A percentile compares a stretch with the other conserved stretches of the same genome.
Evolutionary conservation across 2,329 filamentous ascomycete genomes (phyloP).

Genomic region (Teratosphaeriaceae sp.): DNA sequence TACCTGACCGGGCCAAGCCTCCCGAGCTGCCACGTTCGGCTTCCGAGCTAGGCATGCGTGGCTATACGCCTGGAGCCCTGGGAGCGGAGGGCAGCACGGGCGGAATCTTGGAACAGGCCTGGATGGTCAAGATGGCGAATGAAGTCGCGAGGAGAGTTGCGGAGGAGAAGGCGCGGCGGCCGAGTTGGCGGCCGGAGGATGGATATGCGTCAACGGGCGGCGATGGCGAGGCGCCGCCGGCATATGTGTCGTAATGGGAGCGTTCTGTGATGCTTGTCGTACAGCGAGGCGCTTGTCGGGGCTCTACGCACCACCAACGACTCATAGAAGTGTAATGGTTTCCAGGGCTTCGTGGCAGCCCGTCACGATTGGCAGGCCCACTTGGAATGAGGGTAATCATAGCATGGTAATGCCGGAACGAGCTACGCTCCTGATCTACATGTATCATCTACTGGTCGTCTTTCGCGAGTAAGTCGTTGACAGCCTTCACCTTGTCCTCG

Average conservation of each 20-base stretch:
- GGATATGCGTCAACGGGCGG: conserved; percentile 14
- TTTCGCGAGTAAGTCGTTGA: conserved; percentile 46
- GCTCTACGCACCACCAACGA: too few relatives aligned
- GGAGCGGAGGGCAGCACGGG: conserved; percentile 26
- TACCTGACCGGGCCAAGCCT: conserved; percentile 9
- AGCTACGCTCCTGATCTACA: too few relatives aligned
- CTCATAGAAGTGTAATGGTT: too few relatives aligned
- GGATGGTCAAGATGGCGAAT: conserved; percentile 88
- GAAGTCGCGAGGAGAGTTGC: conserved; percentile 85
- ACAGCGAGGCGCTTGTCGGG: too few relatives aligned
- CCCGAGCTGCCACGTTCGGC: conserved; percentile 11
- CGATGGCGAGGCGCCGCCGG: conserved; percentile 27
- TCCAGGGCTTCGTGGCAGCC: too few relatives aligned
- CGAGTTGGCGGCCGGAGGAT: conserved; percentile 13
- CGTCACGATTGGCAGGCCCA: too few relatives aligned
- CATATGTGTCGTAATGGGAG: conserved; percentile 29
- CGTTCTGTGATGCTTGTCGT: not conserved
- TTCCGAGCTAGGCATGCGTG: conserved; percentile 19
- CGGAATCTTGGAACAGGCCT: conserved; percentile 69
- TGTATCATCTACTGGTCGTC: conserved; percentile 15
- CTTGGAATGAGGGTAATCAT: too few relatives aligned
- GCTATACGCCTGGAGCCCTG: conserved; percentile 16
- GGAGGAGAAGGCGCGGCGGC: conserved; percentile 61
- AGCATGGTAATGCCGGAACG: too few relatives aligned
- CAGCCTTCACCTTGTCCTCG: conserved; percentile 67